Percentiles rank a stretch among this genome's conserved stretches.
These are phyloP conservation scores for Saccharomycopsis javanensis DNA, from an alignment of 805 yeast species.

Conservation along the genomic window DNA sequence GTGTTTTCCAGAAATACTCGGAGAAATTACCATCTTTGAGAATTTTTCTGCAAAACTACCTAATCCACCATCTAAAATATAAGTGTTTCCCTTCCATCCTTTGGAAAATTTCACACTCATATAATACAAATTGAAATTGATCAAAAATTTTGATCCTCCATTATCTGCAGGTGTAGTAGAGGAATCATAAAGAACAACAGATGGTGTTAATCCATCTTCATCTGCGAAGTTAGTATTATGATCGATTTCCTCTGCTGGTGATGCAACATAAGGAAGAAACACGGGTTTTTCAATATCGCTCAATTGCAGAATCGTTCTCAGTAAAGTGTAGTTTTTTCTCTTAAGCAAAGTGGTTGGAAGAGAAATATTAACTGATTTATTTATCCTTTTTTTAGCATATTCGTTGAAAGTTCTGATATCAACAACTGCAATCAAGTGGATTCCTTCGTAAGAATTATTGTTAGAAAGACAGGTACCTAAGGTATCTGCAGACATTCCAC, in stretches of 20 bases:
- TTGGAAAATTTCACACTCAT: conserved; percentile 11
- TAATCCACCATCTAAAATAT: conserved; percentile 36
- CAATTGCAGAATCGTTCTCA: conserved; percentile 51
- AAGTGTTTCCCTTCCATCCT: conserved; percentile 33
- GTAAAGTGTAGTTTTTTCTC: conserved; percentile 60
- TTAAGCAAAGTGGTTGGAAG: conserved; percentile 82
- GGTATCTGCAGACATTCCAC: conserved; percentile 3
- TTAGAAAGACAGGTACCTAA: not conserved
- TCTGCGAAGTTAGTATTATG: not conserved
- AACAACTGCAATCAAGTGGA: conserved; percentile 35
- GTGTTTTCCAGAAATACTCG: not conserved
- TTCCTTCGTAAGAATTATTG: not conserved
- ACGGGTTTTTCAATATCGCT: conserved; percentile 41
- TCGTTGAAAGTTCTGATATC: conserved; percentile 81
- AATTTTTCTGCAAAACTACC: conserved; percentile 27
- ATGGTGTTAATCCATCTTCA: conserved; percentile 24
- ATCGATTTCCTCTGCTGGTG: conserved; percentile 14
- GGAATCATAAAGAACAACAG: conserved; percentile 44
- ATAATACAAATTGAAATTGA: conserved; percentile 20
- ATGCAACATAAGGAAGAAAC: conserved; percentile 30
- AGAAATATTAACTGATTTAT: conserved; percentile 63
- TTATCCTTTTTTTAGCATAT: conserved; percentile 48
- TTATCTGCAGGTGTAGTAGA: conserved; percentile 35
- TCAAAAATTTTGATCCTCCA: conserved; percentile 39
- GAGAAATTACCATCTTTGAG: conserved; percentile 23